Evolutionary conservation across 768 basidiomycete genomes (phyloP).

Genomic region (Glaciozyma martinii): DNA sequence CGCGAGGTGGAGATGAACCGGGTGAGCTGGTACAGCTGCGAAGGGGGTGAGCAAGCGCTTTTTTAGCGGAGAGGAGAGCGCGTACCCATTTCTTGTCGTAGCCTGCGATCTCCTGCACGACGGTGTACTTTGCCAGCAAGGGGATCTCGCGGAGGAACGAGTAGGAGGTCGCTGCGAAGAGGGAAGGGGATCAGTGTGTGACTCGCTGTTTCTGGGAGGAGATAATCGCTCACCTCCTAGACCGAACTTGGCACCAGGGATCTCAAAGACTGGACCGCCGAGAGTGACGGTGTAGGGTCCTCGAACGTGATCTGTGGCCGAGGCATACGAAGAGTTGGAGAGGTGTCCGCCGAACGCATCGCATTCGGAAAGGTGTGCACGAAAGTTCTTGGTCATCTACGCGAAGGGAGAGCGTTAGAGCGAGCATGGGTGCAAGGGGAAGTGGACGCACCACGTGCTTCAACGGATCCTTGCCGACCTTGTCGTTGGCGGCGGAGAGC

Average conservation of each 20-base stretch:
- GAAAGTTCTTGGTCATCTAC: too few species aligned
- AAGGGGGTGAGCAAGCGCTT: neutral
- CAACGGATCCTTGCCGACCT: too few species aligned
- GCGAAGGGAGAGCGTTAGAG: too few species aligned
- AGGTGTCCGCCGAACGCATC: neutral
- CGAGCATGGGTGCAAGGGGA: too few species aligned
- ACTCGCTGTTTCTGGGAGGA: too few species aligned
- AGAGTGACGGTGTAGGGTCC: neutral
- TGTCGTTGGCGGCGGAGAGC: too few species aligned
- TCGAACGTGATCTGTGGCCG: neutral
- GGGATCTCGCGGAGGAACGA: slow-evolving; percentile 22
- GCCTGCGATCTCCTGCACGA: slow-evolving; percentile 11
- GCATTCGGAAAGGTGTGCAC: too few species aligned
- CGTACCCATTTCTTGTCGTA: slow-evolving; percentile 24
- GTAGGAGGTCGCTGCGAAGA: neutral
- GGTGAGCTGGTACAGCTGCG: slow-evolving; percentile 11
- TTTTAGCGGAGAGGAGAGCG: neutral
- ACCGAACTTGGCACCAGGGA: slow-evolving; percentile 3
- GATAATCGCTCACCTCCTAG: neutral
- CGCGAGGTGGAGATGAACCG: slow-evolving; percentile 10
- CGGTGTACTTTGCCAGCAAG: slow-evolving; percentile 10
- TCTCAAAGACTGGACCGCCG: too few species aligned
- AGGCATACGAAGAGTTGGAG: neutral
- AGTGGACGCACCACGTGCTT: too few species aligned
- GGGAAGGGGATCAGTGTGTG: neutral